Evolutionary conservation across 768 basidiomycete species (phyloP).

Genomic region (Mycena haematopus): DNA sequence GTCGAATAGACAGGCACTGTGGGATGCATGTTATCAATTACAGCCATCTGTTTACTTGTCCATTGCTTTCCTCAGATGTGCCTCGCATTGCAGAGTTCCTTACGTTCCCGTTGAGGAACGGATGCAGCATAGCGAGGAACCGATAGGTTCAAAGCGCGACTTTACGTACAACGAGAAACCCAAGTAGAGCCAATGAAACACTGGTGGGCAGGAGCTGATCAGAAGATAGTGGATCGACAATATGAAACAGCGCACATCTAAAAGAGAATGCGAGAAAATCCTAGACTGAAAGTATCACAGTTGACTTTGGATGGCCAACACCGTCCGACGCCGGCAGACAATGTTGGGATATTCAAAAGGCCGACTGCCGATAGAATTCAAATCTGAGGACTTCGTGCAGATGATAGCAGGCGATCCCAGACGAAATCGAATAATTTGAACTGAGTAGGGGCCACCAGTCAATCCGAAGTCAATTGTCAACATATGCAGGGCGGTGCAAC

Average conservation of each 20-base stretch:
- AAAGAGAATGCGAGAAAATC: no score
- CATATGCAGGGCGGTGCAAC: not conserved
- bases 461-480: not conserved
- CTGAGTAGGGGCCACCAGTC: not conserved
- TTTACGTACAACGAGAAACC: no score
- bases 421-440: not conserved
- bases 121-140: not conserved
- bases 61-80: conserved; percentile 2
- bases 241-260: no score
- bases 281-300: no score
- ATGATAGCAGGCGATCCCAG: not conserved
- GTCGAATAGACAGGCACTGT: not conserved
- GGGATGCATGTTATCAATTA: not conserved
- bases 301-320: no score
- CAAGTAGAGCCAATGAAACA: no score
- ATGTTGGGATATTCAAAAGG: no score
- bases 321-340: no score
- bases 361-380: no score
- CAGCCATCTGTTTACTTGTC: conserved; percentile 6
- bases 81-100: not conserved
- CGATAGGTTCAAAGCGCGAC: no score
- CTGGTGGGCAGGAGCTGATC: no score
- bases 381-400: not conserved
- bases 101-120: not conserved
- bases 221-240: no score